Conservation (phyloP, 768 basidiomycete genomes). For the Suillus alpinus region DNA sequence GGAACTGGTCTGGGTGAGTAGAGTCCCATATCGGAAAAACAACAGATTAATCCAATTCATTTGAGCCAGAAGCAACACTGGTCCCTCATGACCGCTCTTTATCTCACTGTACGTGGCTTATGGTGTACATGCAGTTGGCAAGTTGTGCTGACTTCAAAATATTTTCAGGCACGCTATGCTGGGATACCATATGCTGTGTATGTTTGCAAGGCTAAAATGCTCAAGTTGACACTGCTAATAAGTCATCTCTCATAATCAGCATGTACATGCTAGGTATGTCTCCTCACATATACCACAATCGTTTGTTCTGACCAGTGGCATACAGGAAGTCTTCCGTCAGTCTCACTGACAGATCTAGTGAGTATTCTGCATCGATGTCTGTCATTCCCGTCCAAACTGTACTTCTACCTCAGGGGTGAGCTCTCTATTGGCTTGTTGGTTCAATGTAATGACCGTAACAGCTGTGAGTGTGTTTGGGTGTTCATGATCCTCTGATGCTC, state of each 20-base stretch:
- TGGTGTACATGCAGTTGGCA: not conserved
- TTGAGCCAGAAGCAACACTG: not conserved
- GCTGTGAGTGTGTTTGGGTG: not conserved
- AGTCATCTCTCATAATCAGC: not conserved
- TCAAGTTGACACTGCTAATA: not conserved
- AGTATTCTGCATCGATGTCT: not conserved
- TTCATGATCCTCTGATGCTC: not conserved
- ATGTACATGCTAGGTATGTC: not conserved
- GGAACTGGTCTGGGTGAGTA: not conserved
- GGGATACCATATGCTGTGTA: not conserved
- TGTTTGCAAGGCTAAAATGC: not conserved
- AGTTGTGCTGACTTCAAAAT: not conserved
- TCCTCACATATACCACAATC: not conserved
- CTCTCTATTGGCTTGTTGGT: not conserved
- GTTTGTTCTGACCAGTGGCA: not conserved
- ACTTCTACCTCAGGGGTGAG: not conserved
- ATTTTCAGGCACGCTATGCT: not conserved
- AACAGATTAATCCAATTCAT: not conserved
- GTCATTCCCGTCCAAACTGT: not conserved
- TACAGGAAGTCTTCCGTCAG: not conserved
- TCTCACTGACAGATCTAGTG: not conserved
- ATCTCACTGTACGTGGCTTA: not conserved
- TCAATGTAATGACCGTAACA: not conserved
- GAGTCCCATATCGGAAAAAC: not conserved
- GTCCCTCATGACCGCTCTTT: not conserved